Conservation (phyloP, 192 early-diverging fungal species). For the Coemansia sp. region DNA sequence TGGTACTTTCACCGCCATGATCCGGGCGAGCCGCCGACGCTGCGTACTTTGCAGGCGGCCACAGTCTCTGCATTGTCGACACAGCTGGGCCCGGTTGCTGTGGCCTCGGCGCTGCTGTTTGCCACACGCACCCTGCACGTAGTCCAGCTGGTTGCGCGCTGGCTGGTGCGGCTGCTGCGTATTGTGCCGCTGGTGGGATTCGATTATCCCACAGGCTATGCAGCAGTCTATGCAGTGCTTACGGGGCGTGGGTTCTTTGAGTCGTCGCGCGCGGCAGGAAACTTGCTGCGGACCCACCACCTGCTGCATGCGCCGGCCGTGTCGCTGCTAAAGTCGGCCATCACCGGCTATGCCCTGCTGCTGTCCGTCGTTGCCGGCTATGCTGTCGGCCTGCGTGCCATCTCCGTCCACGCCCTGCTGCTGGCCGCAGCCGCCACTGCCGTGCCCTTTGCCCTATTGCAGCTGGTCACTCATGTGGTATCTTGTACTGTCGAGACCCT, state of each 20-base stretch:
- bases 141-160: constrained; percentile 26
- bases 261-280: constrained; percentile 18
- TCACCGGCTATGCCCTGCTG: constrained; percentile 39
- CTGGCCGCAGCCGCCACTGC: constrained; percentile 28
- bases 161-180: constrained; percentile 22
- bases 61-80: constrained; percentile 27
- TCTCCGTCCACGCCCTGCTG: constrained; percentile 16
- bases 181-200: constrained; percentile 17
- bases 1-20: constrained; percentile 48
- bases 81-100: constrained; percentile 34
- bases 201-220: constrained; percentile 32
- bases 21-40: constrained; percentile 27
- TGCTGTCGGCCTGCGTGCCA: constrained; percentile 20
- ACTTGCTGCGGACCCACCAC: constrained; percentile 26
- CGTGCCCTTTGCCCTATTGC: constrained; percentile 38
- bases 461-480: constrained; percentile 38
- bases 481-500: constrained; percentile 39
- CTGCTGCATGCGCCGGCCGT: constrained; percentile 42
- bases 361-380: constrained; percentile 35
- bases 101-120: constrained; percentile 29
- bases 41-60: constrained; percentile 42
- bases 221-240: constrained; percentile 37
- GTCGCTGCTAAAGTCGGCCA: constrained; percentile 37
- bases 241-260: constrained; percentile 37
- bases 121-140: constrained; percentile 25